These are phyloP conservation scores for Boletales sp. DNA, from an alignment of 768 basidiomycete species.

Conservation along the genomic window DNA sequence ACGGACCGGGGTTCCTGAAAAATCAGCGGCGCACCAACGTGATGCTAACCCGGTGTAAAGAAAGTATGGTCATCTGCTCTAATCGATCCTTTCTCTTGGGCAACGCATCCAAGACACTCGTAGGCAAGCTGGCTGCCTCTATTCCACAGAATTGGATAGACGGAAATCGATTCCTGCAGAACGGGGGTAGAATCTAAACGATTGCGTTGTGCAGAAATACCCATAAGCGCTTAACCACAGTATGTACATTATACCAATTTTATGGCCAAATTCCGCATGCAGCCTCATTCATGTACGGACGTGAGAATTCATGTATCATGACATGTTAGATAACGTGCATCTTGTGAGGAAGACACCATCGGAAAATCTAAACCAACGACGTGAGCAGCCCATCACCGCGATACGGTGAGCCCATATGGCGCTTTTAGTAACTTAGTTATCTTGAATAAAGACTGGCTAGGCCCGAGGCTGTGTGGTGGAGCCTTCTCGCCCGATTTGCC, in stretches of 20 bases:
- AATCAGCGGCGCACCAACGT: constrained; percentile 73
- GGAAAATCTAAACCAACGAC: background rate
- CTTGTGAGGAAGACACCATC: too few relatives aligned
- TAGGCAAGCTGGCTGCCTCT: constrained; percentile 22
- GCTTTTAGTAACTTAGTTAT: background rate
- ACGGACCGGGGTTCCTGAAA: constrained; percentile 58
- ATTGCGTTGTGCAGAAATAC: too few relatives aligned
- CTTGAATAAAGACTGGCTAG: background rate
- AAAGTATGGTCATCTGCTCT: constrained; percentile 69
- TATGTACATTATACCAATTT: too few relatives aligned
- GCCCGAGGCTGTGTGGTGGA: background rate
- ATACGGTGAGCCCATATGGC: background rate
- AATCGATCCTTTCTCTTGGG: constrained; percentile 32
- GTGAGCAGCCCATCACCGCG: background rate
- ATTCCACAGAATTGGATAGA: constrained; percentile 17
- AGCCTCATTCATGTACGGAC: too few relatives aligned
- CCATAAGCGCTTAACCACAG: too few relatives aligned
- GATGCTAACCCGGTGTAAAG: constrained; percentile 76
- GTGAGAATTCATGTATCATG: too few relatives aligned
- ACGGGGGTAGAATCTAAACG: background rate
- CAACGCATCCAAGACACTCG: constrained; percentile 16
- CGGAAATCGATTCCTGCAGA: constrained; percentile 5
- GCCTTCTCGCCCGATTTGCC: background rate
- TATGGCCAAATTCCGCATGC: too few relatives aligned
- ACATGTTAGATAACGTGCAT: too few relatives aligned